Evolutionary conservation across 2,329 filamentous ascomycete genomes (phyloP).

Genomic region (Karstenula rhodostoma): DNA sequence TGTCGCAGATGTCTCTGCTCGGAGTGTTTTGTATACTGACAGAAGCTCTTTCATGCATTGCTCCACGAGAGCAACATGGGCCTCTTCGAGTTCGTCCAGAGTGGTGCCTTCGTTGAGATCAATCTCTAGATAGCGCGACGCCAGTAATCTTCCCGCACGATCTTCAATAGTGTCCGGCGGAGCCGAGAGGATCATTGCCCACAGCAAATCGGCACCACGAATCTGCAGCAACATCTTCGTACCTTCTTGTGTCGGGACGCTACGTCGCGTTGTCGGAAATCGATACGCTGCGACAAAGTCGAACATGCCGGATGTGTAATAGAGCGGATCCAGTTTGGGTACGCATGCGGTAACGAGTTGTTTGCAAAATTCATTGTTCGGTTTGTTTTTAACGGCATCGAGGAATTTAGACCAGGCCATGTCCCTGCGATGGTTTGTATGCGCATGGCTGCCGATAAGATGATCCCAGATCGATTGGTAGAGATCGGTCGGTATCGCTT

Average conservation of each 20-base stretch:
- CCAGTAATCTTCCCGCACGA: constrained; percentile 73
- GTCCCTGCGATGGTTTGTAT: constrained; percentile 68
- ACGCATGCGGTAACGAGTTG: constrained; percentile 59
- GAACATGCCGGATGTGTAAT: constrained; percentile 68
- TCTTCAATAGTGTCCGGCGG: constrained; percentile 71
- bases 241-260: constrained; percentile 29
- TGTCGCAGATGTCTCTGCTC: constrained; percentile 8
- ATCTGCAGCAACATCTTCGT: constrained; percentile 54
- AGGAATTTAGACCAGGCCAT: constrained; percentile 67
- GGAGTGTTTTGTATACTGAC: constrained; percentile 29
- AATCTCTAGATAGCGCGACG: constrained; percentile 73
- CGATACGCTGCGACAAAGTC: constrained; percentile 65
- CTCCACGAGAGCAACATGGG: constrained; percentile 75
- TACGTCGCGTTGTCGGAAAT: constrained; percentile 30
- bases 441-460: constrained; percentile 71
- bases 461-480: constrained; percentile 74
- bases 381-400: constrained; percentile 29
- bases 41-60: constrained; percentile 73
- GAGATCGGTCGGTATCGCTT: constrained; percentile 68
- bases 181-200: constrained; percentile 79
- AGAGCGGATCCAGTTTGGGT: constrained; percentile 63
- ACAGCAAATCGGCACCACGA: constrained; percentile 74
- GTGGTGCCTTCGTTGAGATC: constrained; percentile 49
- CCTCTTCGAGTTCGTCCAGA: constrained; percentile 59
- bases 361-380: constrained; percentile 40